Conservation (phyloP, 345 rosid species). For the Bruguiera parviflora region DNA sequence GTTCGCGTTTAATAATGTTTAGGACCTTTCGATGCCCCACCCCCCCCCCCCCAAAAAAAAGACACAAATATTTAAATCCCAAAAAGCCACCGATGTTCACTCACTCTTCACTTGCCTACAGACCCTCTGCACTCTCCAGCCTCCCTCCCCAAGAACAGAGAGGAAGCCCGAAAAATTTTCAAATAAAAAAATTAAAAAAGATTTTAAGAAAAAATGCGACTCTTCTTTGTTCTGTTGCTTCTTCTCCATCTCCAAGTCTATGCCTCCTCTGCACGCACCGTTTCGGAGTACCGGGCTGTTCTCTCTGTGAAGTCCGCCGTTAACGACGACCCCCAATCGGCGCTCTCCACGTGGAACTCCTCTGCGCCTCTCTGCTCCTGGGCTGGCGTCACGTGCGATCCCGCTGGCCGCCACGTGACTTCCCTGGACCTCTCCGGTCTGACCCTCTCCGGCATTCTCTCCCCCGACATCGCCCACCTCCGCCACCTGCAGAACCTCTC, state of each 20-base stretch:
- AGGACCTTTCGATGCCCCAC: constrained; percentile 2
- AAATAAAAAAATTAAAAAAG: not conserved
- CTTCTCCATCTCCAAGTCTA: constrained; percentile 43
- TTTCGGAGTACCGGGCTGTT: constrained; percentile 68
- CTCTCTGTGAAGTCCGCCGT: constrained; percentile 69
- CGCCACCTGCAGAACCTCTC: constrained; percentile 60
- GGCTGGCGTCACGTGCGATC: constrained; percentile 69
- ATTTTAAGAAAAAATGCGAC: constrained; percentile 42
- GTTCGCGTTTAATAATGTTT: not conserved
- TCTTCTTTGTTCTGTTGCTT: constrained; percentile 27
- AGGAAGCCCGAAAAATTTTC: too few species aligned
- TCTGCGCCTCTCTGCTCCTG: constrained; percentile 54
- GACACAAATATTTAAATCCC: not conserved
- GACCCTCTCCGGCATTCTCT: constrained; percentile 67
- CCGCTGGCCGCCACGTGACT: constrained; percentile 52
- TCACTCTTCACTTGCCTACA: too few species aligned
- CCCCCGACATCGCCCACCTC: constrained; percentile 55
- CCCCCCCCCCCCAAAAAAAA: too few species aligned
- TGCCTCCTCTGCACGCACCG: constrained; percentile 22
- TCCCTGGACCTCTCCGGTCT: constrained; percentile 59
- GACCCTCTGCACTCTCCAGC: not conserved
- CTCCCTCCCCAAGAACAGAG: not conserved
- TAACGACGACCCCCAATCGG: constrained; percentile 45
- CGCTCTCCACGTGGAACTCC: constrained; percentile 65
- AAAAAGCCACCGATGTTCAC: too few species aligned